Evolutionary conservation across 2,329 filamentous ascomycete species (phyloP).

Genomic region (Cercospora beticola): DNA sequence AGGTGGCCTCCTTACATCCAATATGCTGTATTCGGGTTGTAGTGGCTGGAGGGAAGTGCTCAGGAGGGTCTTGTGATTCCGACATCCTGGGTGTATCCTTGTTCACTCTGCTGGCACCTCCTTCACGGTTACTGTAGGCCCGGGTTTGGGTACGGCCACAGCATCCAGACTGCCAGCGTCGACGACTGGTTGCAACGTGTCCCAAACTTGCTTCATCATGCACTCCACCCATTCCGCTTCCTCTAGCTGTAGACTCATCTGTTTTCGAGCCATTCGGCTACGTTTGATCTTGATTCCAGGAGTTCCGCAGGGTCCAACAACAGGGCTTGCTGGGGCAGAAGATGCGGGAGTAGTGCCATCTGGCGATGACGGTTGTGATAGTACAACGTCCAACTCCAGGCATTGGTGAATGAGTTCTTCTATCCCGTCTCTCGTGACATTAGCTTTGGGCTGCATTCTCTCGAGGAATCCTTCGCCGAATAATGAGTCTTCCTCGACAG

Average conservation of each 20-base stretch:
- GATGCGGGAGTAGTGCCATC: constrained; percentile 27
- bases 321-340: constrained; percentile 24
- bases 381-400: constrained; percentile 43
- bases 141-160: constrained; percentile 26
- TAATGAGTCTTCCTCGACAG: constrained; percentile 45
- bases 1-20: not conserved
- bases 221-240: constrained; percentile 46
- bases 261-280: constrained; percentile 48
- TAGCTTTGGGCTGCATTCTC: constrained; percentile 46
- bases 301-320: constrained; percentile 31
- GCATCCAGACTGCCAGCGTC: constrained; percentile 26
- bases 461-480: constrained; percentile 47
- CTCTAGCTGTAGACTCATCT: constrained; percentile 45
- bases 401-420: constrained; percentile 50
- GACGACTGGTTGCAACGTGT: constrained; percentile 31
- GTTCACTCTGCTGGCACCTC: constrained; percentile 29
- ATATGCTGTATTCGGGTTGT: not conserved
- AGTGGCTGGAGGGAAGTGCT: not conserved
- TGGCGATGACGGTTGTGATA: constrained; percentile 31
- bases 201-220: constrained; percentile 47
- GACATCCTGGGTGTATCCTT: not conserved
- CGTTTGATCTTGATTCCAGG: constrained; percentile 40
- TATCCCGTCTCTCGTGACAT: constrained; percentile 45
- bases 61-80: not conserved
- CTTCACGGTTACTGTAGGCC: constrained; percentile 23